These are phyloP conservation scores for Yarrowia bubula DNA, from an alignment of 805 yeast species.

Conservation along the genomic window DNA sequence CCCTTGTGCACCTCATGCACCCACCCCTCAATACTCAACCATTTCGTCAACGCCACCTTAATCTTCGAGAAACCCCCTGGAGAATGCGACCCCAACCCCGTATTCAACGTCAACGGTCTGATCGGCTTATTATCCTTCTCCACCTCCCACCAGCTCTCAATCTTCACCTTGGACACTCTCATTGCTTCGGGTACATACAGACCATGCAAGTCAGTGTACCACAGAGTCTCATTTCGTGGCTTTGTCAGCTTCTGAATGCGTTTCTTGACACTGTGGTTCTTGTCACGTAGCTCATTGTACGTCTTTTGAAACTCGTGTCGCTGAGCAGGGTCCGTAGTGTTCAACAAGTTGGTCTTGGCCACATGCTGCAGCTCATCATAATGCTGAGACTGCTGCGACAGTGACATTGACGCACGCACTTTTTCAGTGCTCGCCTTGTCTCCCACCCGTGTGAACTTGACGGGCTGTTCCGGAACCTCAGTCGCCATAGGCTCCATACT, in stretches of 20 bases:
- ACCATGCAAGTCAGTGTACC: constrained; percentile 3
- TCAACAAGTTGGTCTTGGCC: not conserved
- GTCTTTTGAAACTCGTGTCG: constrained; percentile 7
- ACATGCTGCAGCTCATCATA: not conserved
- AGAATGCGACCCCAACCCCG: not conserved
- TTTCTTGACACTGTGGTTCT: not conserved
- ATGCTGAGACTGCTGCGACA: constrained; percentile 1
- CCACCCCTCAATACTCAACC: constrained; percentile 2
- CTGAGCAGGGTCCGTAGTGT: not conserved
- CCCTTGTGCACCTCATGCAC: constrained; percentile 2
- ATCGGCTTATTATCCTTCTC: not conserved
- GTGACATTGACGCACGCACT: not conserved
- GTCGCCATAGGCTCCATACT: not conserved
- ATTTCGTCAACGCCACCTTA: not conserved
- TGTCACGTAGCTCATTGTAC: not conserved
- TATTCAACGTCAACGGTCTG: not conserved
- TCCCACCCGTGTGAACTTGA: not conserved
- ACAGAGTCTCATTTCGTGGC: not conserved
- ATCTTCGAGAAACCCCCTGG: not conserved
- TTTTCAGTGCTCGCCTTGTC: constrained; percentile 2
- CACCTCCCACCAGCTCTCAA: constrained; percentile 2
- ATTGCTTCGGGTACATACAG: not conserved
- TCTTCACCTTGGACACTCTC: not conserved
- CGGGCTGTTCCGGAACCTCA: not conserved
- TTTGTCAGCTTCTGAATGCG: not conserved